Evolutionary conservation across 805 yeast species (phyloP).

Genomic region (Saccharomycopsis sp.): DNA sequence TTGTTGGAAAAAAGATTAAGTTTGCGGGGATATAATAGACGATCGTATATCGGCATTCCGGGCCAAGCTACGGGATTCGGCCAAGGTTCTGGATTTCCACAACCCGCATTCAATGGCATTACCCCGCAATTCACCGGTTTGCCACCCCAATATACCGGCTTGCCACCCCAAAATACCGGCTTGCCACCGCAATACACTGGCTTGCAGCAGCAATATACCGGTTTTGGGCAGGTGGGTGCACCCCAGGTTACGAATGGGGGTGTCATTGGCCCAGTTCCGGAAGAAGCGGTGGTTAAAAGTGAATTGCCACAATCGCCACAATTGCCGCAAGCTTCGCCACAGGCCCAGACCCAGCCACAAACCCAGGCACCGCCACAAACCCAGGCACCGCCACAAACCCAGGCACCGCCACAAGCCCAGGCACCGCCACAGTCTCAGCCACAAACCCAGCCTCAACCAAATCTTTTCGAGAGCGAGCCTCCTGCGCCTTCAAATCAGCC

Average conservation of each 20-base stretch:
- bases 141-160: slow-evolving; percentile 4
- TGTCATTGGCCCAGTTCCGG: not conserved
- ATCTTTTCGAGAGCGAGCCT: not conserved
- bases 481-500: not conserved
- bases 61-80: not conserved
- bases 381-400: slow-evolving; percentile 8
- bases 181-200: slow-evolving; percentile 11
- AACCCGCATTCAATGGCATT: not conserved
- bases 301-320: not conserved
- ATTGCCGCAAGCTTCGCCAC: not conserved
- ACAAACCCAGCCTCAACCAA: slow-evolving; percentile 6
- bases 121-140: slow-evolving; percentile 6
- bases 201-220: slow-evolving; percentile 7
- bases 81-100: not conserved
- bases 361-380: not conserved
- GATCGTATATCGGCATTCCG: not conserved
- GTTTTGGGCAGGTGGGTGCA: not conserved
- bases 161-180: slow-evolving; percentile 2
- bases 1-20: slow-evolving; percentile 49
- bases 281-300: not conserved
- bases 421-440: slow-evolving; percentile 6
- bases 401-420: not conserved
- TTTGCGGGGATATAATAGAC: slow-evolving; percentile 22
- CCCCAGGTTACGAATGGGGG: too few relatives aligned
- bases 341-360: slow-evolving; percentile 8